A percentile compares a stretch with the other conserved stretches of the same genome.
Conservation (phyloP, 1,284 basidiomycete genomes). For the Irpex lacteus region DNA sequence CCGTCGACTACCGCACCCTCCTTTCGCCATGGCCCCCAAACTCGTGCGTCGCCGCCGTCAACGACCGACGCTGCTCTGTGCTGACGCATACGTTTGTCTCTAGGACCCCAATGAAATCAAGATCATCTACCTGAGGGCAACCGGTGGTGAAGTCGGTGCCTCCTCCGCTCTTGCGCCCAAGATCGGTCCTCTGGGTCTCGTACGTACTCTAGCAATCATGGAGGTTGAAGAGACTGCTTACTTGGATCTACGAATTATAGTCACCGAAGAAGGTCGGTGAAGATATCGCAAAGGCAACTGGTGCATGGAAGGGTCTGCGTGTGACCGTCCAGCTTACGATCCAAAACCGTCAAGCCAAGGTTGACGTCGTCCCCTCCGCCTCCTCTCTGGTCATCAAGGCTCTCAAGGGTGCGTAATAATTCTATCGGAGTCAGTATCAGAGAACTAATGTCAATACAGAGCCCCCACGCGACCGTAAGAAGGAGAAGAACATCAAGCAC, state of each 20-base stretch:
- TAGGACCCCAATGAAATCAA: slow-evolving; percentile 94
- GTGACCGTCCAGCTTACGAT: slow-evolving; percentile 99
- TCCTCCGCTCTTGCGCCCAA: slow-evolving; percentile 98
- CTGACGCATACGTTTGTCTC: slow-evolving; percentile 17
- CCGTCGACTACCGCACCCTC: slow-evolving; percentile 25
- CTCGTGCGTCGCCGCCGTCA: slow-evolving; percentile 46
- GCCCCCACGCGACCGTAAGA: slow-evolving; percentile 99
- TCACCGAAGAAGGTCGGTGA: slow-evolving; percentile 99
- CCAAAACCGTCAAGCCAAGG: slow-evolving; percentile 99
- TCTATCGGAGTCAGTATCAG: background rate
- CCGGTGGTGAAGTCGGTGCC: slow-evolving; percentile 99
- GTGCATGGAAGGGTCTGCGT: slow-evolving; percentile 99
- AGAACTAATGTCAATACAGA: slow-evolving; percentile 46
- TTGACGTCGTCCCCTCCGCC: slow-evolving; percentile 96
- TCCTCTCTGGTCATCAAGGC: slow-evolving; percentile 98
- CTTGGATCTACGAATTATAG: slow-evolving; percentile 39
- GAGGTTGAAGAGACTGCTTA: slow-evolving; percentile 7
- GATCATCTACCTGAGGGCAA: slow-evolving; percentile 99
- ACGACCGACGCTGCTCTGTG: background rate
- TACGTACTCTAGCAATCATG: slow-evolving; percentile 44
- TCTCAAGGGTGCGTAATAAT: slow-evolving; percentile 75
- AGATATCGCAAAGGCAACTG: slow-evolving; percentile 99
- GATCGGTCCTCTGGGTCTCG: slow-evolving; percentile 99
- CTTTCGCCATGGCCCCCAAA: slow-evolving; percentile 70
- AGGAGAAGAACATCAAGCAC: slow-evolving; percentile 99